These are phyloP conservation scores for Rubus idaeus DNA, from an alignment of 306 rosid genomes.

Conservation along the genomic window DNA sequence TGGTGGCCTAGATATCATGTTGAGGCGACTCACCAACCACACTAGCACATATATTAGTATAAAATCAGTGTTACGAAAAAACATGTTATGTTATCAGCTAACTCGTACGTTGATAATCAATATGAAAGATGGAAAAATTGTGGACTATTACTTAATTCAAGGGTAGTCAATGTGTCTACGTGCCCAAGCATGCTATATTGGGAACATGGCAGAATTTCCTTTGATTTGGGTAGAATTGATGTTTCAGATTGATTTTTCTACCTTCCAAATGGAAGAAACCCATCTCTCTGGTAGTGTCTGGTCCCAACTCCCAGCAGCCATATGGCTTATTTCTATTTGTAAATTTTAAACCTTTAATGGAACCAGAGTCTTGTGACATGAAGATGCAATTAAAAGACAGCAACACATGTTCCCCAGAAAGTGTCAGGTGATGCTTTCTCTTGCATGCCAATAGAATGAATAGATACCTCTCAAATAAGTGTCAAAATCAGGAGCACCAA, in stretches of 20 bases:
- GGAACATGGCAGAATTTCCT: no score
- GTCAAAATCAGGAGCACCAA: constrained; percentile 11
- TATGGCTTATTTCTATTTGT: neutral
- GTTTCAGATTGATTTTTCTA: neutral
- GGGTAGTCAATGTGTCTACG: no score
- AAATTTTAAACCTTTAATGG: neutral
- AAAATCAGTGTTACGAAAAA: no score
- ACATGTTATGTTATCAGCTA: no score
- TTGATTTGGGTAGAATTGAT: neutral
- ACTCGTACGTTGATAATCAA: no score
- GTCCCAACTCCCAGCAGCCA: neutral
- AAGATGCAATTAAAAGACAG: constrained; percentile 7
- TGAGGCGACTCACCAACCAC: no score
- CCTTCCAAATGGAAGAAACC: neutral
- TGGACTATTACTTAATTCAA: no score
- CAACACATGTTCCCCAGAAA: constrained; percentile 16
- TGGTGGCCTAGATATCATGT: no score
- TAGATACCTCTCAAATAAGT: neutral
- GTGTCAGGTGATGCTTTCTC: constrained; percentile 10
- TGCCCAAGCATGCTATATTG: no score
- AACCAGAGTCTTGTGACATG: constrained; percentile 19
- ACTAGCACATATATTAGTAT: no score
- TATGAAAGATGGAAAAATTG: no score
- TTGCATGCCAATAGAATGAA: neutral
- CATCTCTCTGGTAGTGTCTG: constrained; percentile 1